Conservation (phyloP, 208 protist genomes). For the Leishmania aethiopica region DNA sequence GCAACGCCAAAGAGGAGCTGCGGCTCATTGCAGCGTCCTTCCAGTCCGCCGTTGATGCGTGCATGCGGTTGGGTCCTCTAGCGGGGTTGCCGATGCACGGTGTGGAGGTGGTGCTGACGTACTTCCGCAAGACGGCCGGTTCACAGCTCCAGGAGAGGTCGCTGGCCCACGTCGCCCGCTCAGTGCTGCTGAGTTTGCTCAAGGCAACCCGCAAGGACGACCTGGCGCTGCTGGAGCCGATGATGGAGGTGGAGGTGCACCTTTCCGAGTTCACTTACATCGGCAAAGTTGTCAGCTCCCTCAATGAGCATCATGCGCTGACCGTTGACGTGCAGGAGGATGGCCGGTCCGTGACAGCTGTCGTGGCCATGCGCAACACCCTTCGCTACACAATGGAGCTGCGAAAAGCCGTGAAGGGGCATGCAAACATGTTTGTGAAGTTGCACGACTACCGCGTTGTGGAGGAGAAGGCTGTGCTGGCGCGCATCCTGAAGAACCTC, state of each 20-base stretch:
- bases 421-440: conserved; percentile 78
- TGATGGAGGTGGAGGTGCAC: conserved; percentile 90
- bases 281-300: conserved; percentile 68
- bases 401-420: conserved; percentile 84
- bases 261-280: conserved; percentile 77
- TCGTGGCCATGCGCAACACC: conserved; percentile 84
- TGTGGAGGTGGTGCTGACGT: conserved; percentile 61
- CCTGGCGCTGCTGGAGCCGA: conserved; percentile 78
- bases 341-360: conserved; percentile 70
- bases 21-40: conserved; percentile 40
- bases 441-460: conserved; percentile 77
- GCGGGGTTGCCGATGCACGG: conserved; percentile 79
- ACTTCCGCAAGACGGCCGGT: conserved; percentile 57
- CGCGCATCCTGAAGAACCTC: conserved; percentile 81
- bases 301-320: conserved; percentile 83
- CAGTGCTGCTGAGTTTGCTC: conserved; percentile 52
- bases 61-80: conserved; percentile 66
- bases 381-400: conserved; percentile 88
- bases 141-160: conserved; percentile 47
- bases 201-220: conserved; percentile 33
- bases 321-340: conserved; percentile 84
- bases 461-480: conserved; percentile 76
- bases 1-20: conserved; percentile 59
- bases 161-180: conserved; percentile 53
- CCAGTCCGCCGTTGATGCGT: conserved; percentile 47